These are phyloP conservation scores for Globisporangium heterothallicum DNA, from an alignment of 352 stramenopile genomes.

Conservation along the genomic window DNA sequence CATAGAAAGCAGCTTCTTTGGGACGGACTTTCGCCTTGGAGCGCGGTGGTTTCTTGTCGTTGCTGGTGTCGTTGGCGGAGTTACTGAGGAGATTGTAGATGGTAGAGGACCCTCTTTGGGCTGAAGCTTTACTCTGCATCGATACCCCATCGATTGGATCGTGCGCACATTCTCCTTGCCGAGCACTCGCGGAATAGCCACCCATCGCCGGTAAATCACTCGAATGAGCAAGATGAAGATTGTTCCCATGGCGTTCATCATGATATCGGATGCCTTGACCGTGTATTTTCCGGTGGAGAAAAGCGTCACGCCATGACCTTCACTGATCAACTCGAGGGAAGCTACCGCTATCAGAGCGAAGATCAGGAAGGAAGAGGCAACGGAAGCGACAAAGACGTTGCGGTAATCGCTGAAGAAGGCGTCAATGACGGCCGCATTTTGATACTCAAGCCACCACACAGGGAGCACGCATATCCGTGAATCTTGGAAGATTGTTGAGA, in stretches of 20 bases:
- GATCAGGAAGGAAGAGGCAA: not conserved
- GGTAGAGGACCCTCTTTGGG: not conserved
- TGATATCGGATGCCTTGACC: slow-evolving; percentile 1
- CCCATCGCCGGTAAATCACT: slow-evolving; percentile 2
- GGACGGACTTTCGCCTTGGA: not conserved
- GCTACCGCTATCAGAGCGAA: not conserved
- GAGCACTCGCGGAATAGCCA: too few species aligned
- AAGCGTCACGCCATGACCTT: not conserved
- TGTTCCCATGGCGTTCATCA: slow-evolving; percentile 10
- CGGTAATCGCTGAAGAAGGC: slow-evolving; percentile 7
- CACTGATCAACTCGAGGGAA: slow-evolving; percentile 3
- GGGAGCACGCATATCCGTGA: slow-evolving; percentile 2
- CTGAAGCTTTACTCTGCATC: slow-evolving; percentile 4
- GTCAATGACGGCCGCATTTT: slow-evolving; percentile 6
- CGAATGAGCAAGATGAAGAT: slow-evolving; percentile 8
- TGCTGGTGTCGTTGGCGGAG: not conserved
- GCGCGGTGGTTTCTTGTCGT: not conserved
- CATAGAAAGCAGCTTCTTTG: not conserved
- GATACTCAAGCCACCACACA: slow-evolving; percentile 4
- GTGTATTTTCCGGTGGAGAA: not conserved
- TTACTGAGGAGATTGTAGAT: not conserved
- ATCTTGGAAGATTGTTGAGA: slow-evolving; percentile 3
- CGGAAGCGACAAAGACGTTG: slow-evolving; percentile 1
- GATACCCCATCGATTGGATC: slow-evolving; percentile 10
- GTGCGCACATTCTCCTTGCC: too few species aligned